These are phyloP conservation scores for Boletus rubroflammeus DNA, from an alignment of 768 basidiomycete species.

Conservation along the genomic window DNA sequence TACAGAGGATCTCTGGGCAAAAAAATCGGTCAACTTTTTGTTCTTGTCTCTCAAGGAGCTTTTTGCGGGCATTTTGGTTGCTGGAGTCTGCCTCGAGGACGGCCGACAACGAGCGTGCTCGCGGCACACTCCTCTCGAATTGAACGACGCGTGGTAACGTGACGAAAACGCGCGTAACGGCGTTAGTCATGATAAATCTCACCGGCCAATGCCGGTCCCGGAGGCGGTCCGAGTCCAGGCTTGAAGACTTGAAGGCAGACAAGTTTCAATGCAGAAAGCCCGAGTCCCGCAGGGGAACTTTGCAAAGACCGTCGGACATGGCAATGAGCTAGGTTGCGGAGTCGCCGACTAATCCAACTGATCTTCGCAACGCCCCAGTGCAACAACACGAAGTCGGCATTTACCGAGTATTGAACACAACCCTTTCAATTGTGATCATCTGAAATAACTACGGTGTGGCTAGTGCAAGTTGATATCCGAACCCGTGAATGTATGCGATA, in stretches of 20 bases:
- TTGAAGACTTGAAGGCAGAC: no score
- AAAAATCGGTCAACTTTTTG: slow-evolving; percentile 45
- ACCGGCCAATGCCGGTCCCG: background rate
- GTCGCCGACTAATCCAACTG: background rate
- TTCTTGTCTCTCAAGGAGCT: slow-evolving; percentile 12
- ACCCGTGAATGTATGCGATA: slow-evolving; percentile 1
- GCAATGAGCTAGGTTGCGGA: no score
- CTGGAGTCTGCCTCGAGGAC: background rate
- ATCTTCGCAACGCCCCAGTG: background rate
- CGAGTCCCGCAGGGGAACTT: background rate
- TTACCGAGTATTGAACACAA: background rate
- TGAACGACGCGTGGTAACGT: slow-evolving; percentile 12
- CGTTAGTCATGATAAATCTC: background rate
- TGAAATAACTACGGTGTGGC: background rate
- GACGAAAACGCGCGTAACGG: slow-evolving; percentile 13
- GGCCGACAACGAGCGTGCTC: background rate
- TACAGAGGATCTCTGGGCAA: slow-evolving; percentile 32
- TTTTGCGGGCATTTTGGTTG: slow-evolving; percentile 20
- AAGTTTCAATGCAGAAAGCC: no score
- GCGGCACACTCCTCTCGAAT: slow-evolving; percentile 6
- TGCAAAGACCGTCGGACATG: no score
- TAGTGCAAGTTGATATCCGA: background rate
- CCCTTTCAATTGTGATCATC: background rate
- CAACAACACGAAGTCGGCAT: background rate
- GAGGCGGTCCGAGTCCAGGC: no score